Conservation (phyloP, 2,329 filamentous ascomycete species). For the Esteya vermicola region DNA sequence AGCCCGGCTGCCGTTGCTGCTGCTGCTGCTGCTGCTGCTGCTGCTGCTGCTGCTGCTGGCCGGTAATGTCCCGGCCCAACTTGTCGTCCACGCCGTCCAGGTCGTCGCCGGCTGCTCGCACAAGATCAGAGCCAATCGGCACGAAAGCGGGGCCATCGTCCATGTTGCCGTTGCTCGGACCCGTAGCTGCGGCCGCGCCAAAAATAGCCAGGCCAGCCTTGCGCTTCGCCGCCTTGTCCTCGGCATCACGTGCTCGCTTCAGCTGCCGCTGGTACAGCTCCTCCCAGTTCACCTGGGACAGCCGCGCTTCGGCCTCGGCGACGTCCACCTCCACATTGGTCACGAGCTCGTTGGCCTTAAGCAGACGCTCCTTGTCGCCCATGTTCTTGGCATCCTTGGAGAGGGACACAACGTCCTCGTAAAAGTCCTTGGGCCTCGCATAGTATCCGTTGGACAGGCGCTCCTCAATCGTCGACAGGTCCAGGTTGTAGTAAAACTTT, state of each 20-base stretch:
- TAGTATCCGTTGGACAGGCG: slow-evolving; percentile 96
- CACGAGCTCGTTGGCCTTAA: slow-evolving; percentile 83
- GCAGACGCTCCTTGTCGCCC: slow-evolving; percentile 67
- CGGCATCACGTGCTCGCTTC: slow-evolving; percentile 44
- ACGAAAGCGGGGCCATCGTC: not conserved
- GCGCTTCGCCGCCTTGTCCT: slow-evolving; percentile 48
- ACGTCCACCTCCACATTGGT: slow-evolving; percentile 94
- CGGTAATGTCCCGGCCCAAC: not conserved
- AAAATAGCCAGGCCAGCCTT: slow-evolving; percentile 42
- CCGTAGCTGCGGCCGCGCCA: slow-evolving; percentile 14
- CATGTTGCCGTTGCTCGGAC: not conserved
- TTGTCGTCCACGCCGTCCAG: not conserved
- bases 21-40: slow-evolving; percentile 18
- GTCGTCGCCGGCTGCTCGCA: not conserved
- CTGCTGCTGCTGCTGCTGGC: slow-evolving; percentile 24
- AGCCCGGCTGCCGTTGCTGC: slow-evolving; percentile 10
- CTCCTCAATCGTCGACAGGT: slow-evolving; percentile 86
- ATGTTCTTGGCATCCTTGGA: slow-evolving; percentile 71
- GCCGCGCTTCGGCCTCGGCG: slow-evolving; percentile 46
- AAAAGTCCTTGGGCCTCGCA: slow-evolving; percentile 75
- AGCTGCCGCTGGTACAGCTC: slow-evolving; percentile 62
- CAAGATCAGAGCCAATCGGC: slow-evolving; percentile 7
- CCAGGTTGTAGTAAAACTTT: slow-evolving; percentile 91
- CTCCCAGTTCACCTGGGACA: slow-evolving; percentile 62
- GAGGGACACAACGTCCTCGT: slow-evolving; percentile 72